Evolutionary conservation across 163 green algal species (phyloP).

Genomic region (Smithsoniella earleae): DNA sequence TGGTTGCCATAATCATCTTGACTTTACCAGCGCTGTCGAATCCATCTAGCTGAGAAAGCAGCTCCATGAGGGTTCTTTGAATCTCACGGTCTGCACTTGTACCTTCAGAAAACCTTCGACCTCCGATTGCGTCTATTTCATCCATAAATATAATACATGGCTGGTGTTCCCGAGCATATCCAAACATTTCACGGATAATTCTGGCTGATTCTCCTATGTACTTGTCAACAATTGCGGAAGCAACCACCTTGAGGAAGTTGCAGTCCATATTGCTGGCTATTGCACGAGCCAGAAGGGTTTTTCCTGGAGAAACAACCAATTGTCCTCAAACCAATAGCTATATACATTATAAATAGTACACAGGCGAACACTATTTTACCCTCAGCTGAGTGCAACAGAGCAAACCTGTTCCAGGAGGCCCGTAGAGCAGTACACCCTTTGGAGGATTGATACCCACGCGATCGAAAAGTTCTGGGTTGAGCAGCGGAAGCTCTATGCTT

Average conservation of each 20-base stretch:
- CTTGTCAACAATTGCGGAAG: constrained; percentile 93
- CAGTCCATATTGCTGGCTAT: constrained; percentile 99
- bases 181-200: constrained; percentile 96
- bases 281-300: constrained; percentile 93
- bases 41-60: constrained; percentile 96
- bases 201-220: constrained; percentile 92
- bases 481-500: constrained; percentile 92
- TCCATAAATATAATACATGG: constrained; percentile 99
- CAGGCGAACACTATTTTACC: no score
- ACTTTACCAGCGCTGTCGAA: constrained; percentile 94
- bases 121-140: constrained; percentile 98
- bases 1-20: constrained; percentile 86
- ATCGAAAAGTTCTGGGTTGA: constrained; percentile 98
- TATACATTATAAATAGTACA: not conserved
- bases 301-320: constrained; percentile 51
- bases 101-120: constrained; percentile 87
- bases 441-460: constrained; percentile 96
- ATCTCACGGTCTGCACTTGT: constrained; percentile 97
- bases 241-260: constrained; percentile 91
- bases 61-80: constrained; percentile 98
- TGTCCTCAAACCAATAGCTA: no score
- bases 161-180: constrained; percentile 89
- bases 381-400: no score
- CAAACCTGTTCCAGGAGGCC: constrained; percentile 66
- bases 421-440: constrained; percentile 94